phyloP scores from a whole-genome alignment of 1,284 basidiomycete species.

The Apiotrichum sp. region DNA sequence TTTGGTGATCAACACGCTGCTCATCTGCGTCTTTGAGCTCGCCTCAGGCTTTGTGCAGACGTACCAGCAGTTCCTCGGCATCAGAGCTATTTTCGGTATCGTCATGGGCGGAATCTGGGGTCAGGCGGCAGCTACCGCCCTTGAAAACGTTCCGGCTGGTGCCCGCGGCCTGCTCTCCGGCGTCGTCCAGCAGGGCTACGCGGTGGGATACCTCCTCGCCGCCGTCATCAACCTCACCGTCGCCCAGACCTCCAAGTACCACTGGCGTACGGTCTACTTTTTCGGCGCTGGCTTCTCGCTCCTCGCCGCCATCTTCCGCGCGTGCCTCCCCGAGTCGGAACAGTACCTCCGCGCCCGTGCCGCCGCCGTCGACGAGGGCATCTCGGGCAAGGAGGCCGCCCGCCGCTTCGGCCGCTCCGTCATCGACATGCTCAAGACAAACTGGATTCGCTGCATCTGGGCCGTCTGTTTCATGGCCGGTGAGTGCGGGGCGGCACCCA shows the following conservation, averaged over 20 bases:
- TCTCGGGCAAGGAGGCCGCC: conserved; percentile 51
- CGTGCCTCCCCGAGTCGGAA: conserved; percentile 68
- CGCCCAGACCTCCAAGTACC: conserved; percentile 29
- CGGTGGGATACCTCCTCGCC: conserved; percentile 52
- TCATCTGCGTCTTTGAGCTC: conserved; percentile 71
- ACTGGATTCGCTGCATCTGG: conserved; percentile 77
- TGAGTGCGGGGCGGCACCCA: background rate
- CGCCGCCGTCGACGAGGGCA: conserved; percentile 41
- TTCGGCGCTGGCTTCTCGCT: conserved; percentile 59
- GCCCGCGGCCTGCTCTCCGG: conserved; percentile 80
- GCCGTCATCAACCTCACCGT: conserved; percentile 60
- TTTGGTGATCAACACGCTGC: conserved; percentile 64
- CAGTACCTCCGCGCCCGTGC: conserved; percentile 54
- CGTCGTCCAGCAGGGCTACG: conserved; percentile 72
- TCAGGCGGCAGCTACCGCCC: conserved; percentile 49
- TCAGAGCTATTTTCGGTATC: conserved; percentile 67
- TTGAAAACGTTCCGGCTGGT: conserved; percentile 83
- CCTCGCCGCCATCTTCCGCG: conserved; percentile 63
- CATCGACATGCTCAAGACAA: conserved; percentile 64
- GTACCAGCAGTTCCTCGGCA: conserved; percentile 50
- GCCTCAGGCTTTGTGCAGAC: conserved; percentile 54
- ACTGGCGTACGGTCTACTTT: conserved; percentile 50
- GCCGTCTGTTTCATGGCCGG: conserved; percentile 54
- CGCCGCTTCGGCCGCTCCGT: conserved; percentile 64
- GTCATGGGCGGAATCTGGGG: conserved; percentile 67